Evolutionary conservation across 495 filamentous ascomycete species (phyloP).

Genomic region (Aspergillus ostianus): DNA sequence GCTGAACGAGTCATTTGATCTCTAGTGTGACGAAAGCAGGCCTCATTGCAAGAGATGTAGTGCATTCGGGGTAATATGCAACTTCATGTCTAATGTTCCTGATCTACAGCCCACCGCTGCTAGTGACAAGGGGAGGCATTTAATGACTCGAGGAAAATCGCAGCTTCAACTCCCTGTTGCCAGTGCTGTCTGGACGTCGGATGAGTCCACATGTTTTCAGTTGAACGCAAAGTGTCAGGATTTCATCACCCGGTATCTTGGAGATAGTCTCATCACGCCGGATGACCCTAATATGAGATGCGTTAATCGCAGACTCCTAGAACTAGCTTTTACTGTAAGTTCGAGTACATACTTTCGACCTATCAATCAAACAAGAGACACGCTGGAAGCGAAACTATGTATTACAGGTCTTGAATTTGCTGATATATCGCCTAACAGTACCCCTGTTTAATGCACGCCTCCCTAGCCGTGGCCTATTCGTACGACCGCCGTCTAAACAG

Average conservation of each 20-base stretch:
- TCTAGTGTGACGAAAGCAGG: constrained; percentile 46
- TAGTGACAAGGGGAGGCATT: constrained; percentile 17
- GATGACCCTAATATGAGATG: constrained; percentile 35
- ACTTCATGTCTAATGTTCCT: constrained; percentile 34
- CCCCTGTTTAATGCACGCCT: constrained; percentile 48
- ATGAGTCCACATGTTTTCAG: constrained; percentile 31
- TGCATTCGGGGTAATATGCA: constrained; percentile 44
- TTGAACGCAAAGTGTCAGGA: constrained; percentile 37
- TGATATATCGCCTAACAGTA: constrained; percentile 32
- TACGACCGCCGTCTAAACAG: constrained; percentile 44
- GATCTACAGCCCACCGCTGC: constrained; percentile 38
- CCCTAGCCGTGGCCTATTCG: constrained; percentile 39
- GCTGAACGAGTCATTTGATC: constrained; percentile 7
- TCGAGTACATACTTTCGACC: not conserved
- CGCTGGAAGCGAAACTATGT: not conserved
- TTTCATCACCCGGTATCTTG: constrained; percentile 38
- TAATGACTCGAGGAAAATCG: constrained; percentile 16
- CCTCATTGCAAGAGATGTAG: constrained; percentile 45
- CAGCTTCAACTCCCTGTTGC: constrained; percentile 24
- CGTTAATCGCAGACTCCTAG: constrained; percentile 37
- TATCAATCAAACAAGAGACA: not conserved
- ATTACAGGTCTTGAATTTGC: constrained; percentile 5
- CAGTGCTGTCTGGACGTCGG: constrained; percentile 31
- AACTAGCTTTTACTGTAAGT: constrained; percentile 38
- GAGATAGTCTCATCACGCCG: constrained; percentile 35